Conservation (phyloP, 331 rosid species). For the Erythrophleum ivorense region DNA sequence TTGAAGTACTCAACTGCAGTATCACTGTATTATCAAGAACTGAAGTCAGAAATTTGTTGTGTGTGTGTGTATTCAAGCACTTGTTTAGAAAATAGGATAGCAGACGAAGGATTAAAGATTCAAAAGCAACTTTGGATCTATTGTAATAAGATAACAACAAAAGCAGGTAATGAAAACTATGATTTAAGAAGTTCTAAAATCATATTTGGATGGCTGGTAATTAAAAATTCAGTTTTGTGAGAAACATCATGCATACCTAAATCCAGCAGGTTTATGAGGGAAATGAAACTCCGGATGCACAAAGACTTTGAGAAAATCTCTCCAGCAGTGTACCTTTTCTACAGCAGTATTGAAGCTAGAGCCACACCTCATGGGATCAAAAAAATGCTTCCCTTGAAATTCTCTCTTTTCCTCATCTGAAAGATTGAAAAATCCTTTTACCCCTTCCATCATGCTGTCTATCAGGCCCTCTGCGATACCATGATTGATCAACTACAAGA, state of each 20-base stretch:
- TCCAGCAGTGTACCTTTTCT: conserved; percentile 14
- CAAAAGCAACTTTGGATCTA: neutral
- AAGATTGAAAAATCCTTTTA: neutral
- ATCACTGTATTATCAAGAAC: conserved; percentile 35
- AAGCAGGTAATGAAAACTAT: neutral
- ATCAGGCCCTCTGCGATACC: conserved; percentile 28
- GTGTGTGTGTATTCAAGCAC: no score
- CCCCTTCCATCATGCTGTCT: conserved; percentile 17
- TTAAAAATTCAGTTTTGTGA: no score
- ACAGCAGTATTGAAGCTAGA: conserved; percentile 7
- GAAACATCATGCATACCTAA: neutral
- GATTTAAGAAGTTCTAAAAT: neutral
- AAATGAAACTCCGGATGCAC: conserved; percentile 26
- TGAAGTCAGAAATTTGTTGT: neutral
- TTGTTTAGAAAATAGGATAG: no score
- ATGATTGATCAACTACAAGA: conserved; percentile 42
- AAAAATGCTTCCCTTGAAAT: neutral
- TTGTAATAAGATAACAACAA: no score
- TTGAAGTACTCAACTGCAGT: conserved; percentile 40
- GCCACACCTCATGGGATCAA: conserved; percentile 16
- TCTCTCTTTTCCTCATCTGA: conserved; percentile 26
- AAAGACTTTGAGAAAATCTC: conserved; percentile 25
- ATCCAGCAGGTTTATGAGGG: conserved; percentile 25
- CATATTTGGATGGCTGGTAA: no score
- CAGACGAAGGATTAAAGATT: no score